These are phyloP conservation scores for Penicillium sp. DNA, from an alignment of 2,329 filamentous ascomycete species.

Conservation along the genomic window DNA sequence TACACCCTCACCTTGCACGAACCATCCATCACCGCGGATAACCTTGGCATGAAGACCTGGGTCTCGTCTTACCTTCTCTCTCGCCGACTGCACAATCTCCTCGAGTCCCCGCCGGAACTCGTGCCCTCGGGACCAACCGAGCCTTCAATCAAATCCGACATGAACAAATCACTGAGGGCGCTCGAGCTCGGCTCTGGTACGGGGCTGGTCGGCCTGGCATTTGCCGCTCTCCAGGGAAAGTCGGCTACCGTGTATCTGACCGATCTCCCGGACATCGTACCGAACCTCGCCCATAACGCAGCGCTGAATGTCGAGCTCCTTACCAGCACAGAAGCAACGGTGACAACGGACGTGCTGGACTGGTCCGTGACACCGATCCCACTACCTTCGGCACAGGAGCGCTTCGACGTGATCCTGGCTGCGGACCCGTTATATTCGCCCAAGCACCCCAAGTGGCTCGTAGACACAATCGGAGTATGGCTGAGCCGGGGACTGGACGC, in stretches of 20 bases:
- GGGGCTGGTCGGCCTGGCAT: slow-evolving; percentile 83
- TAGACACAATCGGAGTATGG: slow-evolving; percentile 66
- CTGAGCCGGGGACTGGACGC: slow-evolving; percentile 58
- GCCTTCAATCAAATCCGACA: slow-evolving; percentile 16
- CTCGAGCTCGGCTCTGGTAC: slow-evolving; percentile 89
- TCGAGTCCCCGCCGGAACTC: slow-evolving; percentile 34
- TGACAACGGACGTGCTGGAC: slow-evolving; percentile 67
- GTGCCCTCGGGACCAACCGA: slow-evolving; percentile 27
- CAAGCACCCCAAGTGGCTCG: slow-evolving; percentile 73
- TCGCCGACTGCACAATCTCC: slow-evolving; percentile 59
- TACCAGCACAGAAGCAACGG: slow-evolving; percentile 53
- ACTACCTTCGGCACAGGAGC: slow-evolving; percentile 32
- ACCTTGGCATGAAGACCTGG: slow-evolving; percentile 93
- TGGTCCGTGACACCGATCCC: slow-evolving; percentile 55
- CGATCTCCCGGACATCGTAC: slow-evolving; percentile 78
- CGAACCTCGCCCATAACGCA: slow-evolving; percentile 75
- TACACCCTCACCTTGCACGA: slow-evolving; percentile 75
- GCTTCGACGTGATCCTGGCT: slow-evolving; percentile 68
- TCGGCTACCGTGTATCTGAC: slow-evolving; percentile 67
- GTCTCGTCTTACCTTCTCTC: slow-evolving; percentile 84
- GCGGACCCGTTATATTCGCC: slow-evolving; percentile 87
- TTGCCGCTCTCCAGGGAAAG: slow-evolving; percentile 65
- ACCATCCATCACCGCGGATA: slow-evolving; percentile 82
- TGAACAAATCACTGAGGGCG: slow-evolving; percentile 35
- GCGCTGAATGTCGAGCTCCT: slow-evolving; percentile 61